A percentile compares a stretch with the other conserved stretches of the same genome.
Evolutionary conservation across 2,329 filamentous ascomycete species (phyloP).

Genomic region (Endoconidiophora laricicola): DNA sequence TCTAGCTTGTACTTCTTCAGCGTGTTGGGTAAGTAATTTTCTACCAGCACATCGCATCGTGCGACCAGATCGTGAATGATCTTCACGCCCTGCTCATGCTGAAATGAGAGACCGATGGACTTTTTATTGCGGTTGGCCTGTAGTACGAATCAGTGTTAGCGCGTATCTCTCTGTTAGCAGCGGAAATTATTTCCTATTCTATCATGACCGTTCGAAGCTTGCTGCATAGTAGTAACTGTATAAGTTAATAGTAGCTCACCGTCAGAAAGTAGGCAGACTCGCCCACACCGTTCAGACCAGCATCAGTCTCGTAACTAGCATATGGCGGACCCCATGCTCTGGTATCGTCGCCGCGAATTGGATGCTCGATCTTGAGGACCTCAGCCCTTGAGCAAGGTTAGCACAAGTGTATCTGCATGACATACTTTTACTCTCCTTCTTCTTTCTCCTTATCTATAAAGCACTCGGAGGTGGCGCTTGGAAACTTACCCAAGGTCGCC

Average conservation of each 20-base stretch:
- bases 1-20: conserved; percentile 85
- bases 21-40: conserved; percentile 86
- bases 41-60: conserved; percentile 81
- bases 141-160: too few species aligned
- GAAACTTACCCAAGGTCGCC: conserved; percentile 74
- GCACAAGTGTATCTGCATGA: neutral
- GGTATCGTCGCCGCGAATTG: conserved; percentile 79
- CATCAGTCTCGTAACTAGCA: conserved; percentile 53
- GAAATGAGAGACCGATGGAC: conserved; percentile 80
- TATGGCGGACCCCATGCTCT: conserved; percentile 94
- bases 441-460: neutral
- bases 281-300: conserved; percentile 50
- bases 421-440: too few species aligned
- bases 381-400: conserved; percentile 47
- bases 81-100: conserved; percentile 64
- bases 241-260: conserved; percentile 29
- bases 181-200: too few species aligned
- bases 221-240: neutral
- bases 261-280: conserved; percentile 91
- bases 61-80: conserved; percentile 74
- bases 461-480: neutral
- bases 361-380: conserved; percentile 95
- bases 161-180: neutral
- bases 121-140: conserved; percentile 96
- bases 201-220: neutral